These are phyloP conservation scores for Mucor saturninus DNA, from an alignment of 371 early-diverging fungal genomes.

Conservation along the genomic window DNA sequence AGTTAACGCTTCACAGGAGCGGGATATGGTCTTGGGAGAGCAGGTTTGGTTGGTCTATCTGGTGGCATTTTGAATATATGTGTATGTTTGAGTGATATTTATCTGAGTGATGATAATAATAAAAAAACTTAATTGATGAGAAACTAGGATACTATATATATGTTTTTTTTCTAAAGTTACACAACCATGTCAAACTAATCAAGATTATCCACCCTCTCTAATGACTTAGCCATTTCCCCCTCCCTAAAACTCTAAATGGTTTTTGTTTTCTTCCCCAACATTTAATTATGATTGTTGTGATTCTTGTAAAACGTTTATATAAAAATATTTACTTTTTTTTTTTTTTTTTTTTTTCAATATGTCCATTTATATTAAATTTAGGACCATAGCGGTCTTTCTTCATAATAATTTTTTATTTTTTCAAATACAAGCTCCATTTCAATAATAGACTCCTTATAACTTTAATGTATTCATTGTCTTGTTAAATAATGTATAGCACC, in stretches of 20 bases:
- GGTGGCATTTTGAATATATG: constrained; percentile 27
- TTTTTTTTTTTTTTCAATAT: neutral
- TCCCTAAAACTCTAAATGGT: neutral
- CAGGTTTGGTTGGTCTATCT: constrained; percentile 30
- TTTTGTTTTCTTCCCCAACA: neutral
- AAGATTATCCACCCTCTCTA: neutral
- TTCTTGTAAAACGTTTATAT: neutral
- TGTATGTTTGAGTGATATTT: neutral
- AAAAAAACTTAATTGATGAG: neutral
- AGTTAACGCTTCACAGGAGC: constrained; percentile 28
- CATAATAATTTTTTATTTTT: no score
- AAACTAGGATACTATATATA: neutral
- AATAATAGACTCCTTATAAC: no score
- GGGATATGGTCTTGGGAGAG: constrained; percentile 34
- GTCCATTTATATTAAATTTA: constrained; percentile 1
- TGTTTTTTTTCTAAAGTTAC: neutral
- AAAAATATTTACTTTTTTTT: constrained; percentile 1
- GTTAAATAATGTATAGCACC: no score
- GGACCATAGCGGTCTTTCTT: no score
- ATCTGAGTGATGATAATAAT: neutral
- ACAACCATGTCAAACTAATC: neutral
- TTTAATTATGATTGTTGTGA: neutral
- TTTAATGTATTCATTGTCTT: no score
- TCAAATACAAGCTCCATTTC: no score
- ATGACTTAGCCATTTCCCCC: neutral